phyloP scores from a whole-genome alignment of 768 basidiomycete species.

The Boletus pseudo-olivaceus region DNA sequence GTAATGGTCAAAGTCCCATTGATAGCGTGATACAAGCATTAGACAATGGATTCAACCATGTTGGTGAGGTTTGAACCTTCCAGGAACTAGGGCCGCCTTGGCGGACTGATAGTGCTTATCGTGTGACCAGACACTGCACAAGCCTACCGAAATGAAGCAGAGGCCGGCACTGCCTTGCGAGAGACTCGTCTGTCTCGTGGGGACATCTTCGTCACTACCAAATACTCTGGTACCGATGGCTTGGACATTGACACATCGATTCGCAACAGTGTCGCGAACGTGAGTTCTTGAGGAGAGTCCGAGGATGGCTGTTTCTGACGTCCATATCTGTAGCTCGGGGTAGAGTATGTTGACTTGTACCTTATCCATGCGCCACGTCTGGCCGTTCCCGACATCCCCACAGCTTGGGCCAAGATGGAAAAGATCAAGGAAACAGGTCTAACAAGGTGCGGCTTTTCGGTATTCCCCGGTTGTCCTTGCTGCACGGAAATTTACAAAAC shows the following conservation, averaged over 20 bases:
- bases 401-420: conserved; percentile 64
- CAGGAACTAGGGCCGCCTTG: neutral
- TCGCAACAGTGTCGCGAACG: conserved; percentile 52
- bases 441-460: conserved; percentile 42
- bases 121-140: conserved; percentile 56
- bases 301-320: neutral
- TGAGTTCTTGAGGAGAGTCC: conserved; percentile 26
- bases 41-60: conserved; percentile 56
- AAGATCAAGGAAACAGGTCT: conserved; percentile 52
- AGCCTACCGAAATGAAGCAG: conserved; percentile 55
- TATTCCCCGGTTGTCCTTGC: neutral
- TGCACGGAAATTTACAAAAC: neutral
- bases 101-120: neutral
- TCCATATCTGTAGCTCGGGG: conserved; percentile 45
- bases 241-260: conserved; percentile 55
- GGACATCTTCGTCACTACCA: conserved; percentile 64
- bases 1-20: conserved; percentile 49
- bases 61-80: conserved; percentile 40
- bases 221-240: conserved; percentile 51
- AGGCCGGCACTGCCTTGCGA: conserved; percentile 37
- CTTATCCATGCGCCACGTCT: conserved; percentile 59
- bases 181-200: conserved; percentile 55
- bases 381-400: conserved; percentile 56
- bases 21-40: conserved; percentile 62
- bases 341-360: conserved; percentile 67